Evolutionary conservation across 805 yeast genomes (phyloP).

Genomic region (Hanseniaspora jakobsenii): DNA sequence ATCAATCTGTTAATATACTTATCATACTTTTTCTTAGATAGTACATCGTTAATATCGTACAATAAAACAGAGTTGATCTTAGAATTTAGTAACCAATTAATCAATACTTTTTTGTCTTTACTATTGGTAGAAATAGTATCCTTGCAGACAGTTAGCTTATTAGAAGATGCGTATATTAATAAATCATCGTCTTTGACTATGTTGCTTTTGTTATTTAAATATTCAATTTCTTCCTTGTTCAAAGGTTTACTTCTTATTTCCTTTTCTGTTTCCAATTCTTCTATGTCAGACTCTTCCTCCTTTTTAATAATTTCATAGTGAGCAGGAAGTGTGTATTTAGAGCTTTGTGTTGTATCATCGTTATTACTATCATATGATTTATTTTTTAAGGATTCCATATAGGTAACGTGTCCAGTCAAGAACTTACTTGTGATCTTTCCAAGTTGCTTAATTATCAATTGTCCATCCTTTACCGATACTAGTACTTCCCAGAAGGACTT

Average conservation of each 20-base stretch:
- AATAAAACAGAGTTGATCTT: conserved; percentile 19
- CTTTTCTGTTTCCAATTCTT: background rate
- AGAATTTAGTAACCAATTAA: conserved; percentile 34
- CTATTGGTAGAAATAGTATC: too few relatives aligned
- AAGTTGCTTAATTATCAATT: too few relatives aligned
- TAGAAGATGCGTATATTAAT: conserved; percentile 2
- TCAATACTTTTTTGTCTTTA: background rate
- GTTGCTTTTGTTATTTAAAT: conserved; percentile 8
- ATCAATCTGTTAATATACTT: conserved; percentile 28
- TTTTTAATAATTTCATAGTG: too few relatives aligned
- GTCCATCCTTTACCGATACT: background rate
- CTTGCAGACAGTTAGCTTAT: conserved; percentile 1
- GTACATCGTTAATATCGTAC: conserved; percentile 11
- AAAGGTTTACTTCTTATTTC: background rate
- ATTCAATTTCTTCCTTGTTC: conserved; percentile 10
- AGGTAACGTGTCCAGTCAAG: too few relatives aligned
- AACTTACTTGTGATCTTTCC: too few relatives aligned
- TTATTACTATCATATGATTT: too few relatives aligned
- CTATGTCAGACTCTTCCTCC: too few relatives aligned
- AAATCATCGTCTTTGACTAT: conserved; percentile 1
- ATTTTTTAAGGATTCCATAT: too few relatives aligned
- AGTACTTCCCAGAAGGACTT: conserved; percentile 11
- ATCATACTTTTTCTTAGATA: conserved; percentile 20
- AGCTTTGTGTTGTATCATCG: too few relatives aligned
- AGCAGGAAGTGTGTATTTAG: too few relatives aligned